Evolutionary conservation across 345 rosid species (phyloP), one percentile per base, ranked within the genome.

Genomic region (Eucalyptus erythrocorys): DNA sequence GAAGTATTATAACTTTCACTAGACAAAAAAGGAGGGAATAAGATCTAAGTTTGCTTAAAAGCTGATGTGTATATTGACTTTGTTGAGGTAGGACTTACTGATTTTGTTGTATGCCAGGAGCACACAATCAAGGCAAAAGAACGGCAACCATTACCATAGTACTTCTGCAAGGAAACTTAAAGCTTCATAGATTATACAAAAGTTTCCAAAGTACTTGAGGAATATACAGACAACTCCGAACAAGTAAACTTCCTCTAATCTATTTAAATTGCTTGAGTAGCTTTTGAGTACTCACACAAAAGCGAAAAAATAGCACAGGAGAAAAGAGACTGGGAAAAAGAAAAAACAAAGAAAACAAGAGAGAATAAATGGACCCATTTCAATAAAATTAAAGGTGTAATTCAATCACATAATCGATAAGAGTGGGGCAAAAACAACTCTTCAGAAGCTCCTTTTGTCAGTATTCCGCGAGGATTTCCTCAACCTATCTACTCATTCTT

Each of bases 401-500:
- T 87, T 71, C 91, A 91, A 89, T 91, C 92, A 89, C 95, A 91
- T 89, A 87, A 90, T 87, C 51, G 89, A 85, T 71, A 86, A 76
- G 82, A 40, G 82, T 37, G 82, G 82, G 82, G 82, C 27, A 95
- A 94, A 89, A 90, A 92, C 92, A 90, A 91, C 93, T 90, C 93
- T 86, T 89, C 90, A 91, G 88, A 89, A 88, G 90, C 43, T 90
- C 86, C 51, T 88, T 91, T 34, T 88, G 96, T 95, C 92, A 94
- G 96, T 92, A 88, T 93, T 87, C 66, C 85, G 80, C 66, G 85
- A 91, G 91, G 87, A 90, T 86, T 88, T 88, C 89, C 91, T 4
- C 86, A 87, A 85, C 76, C 87, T 89, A 92, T 91, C 71, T 89
- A 92, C 90, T 98, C 99, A 88, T 92, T 96, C 96, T 95, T 98